Percentiles rank a stretch among this genome's conserved stretches.
phyloP scores from a whole-genome alignment of 371 early-diverging fungal genomes.

The Apophysomyces trapeziformis region DNA sequence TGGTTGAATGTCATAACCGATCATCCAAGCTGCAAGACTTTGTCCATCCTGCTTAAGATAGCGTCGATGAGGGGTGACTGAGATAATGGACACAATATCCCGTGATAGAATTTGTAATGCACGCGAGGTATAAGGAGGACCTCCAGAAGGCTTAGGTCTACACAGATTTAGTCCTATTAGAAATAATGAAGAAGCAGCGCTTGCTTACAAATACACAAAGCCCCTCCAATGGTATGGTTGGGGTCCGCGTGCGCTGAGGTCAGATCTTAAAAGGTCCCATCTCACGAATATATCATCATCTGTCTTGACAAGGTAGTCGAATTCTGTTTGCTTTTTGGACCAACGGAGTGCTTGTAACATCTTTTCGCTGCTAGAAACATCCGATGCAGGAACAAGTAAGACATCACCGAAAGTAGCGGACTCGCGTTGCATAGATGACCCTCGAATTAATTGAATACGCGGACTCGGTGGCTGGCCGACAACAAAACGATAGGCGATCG shows the following conservation, averaged over 20 bases:
- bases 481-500: conserved; percentile 59
- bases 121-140: conserved; percentile 59
- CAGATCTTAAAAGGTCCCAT: conserved; percentile 52
- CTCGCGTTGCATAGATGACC: conserved; percentile 45
- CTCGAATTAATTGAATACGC: conserved; percentile 41
- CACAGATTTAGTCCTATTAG: no score
- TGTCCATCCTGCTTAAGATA: conserved; percentile 55
- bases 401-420: conserved; percentile 52
- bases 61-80: conserved; percentile 43
- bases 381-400: conserved; percentile 62
- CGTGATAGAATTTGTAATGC: conserved; percentile 57
- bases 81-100: conserved; percentile 50
- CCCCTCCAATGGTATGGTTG: conserved; percentile 58
- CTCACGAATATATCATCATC: conserved; percentile 67
- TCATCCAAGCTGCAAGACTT: conserved; percentile 64
- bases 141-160: no score
- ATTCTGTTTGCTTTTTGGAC: conserved; percentile 46
- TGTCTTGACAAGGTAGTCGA: conserved; percentile 64
- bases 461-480: conserved; percentile 59
- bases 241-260: conserved; percentile 43
- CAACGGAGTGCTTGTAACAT: conserved; percentile 57
- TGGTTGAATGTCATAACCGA: conserved; percentile 57
- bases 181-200: no score
- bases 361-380: conserved; percentile 54
- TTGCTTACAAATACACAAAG: conserved; percentile 56